Percentiles rank a stretch among this genome's conserved stretches.
Conservation (phyloP, 2,329 filamentous ascomycete species). For the Ophiostoma sp. region DNA sequence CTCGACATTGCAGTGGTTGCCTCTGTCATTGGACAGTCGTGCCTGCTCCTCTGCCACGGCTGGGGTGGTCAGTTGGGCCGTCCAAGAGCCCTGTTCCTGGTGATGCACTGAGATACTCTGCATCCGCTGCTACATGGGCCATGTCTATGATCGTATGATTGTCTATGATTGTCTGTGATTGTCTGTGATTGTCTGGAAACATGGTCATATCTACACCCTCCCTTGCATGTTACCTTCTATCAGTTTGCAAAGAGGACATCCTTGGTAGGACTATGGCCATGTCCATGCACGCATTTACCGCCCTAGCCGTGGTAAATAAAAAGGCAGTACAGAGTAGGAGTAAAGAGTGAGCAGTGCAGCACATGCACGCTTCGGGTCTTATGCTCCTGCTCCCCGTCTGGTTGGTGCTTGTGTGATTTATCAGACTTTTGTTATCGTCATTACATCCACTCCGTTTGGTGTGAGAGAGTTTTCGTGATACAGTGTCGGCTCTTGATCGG, state of each 20-base stretch:
- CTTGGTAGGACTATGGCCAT: neutral
- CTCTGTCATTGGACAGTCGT: neutral
- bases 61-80: neutral
- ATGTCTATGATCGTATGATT: too few species aligned
- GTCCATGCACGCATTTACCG: neutral
- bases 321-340: neutral
- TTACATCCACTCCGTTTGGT: neutral
- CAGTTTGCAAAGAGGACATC: neutral
- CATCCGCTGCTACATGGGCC: too few species aligned
- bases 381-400: neutral
- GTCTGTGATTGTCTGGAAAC: too few species aligned
- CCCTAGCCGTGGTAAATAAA: neutral
- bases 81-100: constrained; percentile 2
- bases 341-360: neutral
- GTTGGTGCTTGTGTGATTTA: neutral
- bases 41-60: neutral
- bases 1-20: neutral
- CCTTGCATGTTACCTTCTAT: neutral
- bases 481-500: neutral
- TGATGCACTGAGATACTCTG: neutral
- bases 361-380: constrained; percentile 6
- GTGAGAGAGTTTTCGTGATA: neutral
- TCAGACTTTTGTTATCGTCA: neutral
- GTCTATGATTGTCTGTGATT: too few species aligned
- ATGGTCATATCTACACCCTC: neutral